phyloP scores from a whole-genome alignment of 2,329 filamentous ascomycete species.

The Pleomassaria siparia region DNA sequence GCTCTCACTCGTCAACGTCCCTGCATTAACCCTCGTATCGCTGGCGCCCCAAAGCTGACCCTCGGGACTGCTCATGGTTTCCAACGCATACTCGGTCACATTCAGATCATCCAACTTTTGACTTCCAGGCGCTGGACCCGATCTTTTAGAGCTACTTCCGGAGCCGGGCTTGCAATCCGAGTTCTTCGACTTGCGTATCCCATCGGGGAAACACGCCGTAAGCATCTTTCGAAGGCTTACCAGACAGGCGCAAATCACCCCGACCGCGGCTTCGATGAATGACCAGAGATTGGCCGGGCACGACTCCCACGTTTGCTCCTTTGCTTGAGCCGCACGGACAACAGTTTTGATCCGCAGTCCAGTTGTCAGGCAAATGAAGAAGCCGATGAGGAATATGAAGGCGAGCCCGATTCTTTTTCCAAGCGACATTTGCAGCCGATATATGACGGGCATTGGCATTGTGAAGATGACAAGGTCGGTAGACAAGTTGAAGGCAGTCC shows the following conservation, averaged over 20 bases:
- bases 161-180: background rate
- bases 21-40: background rate
- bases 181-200: constrained; percentile 2
- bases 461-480: constrained; percentile 9
- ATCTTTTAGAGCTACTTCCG: constrained; percentile 1
- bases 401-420: constrained; percentile 6
- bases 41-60: constrained; percentile 7
- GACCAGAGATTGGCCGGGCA: constrained; percentile 15
- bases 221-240: constrained; percentile 13
- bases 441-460: constrained; percentile 9
- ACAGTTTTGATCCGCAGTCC: constrained; percentile 15
- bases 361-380: constrained; percentile 12
- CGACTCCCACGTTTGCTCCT: constrained; percentile 15
- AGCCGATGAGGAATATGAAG: constrained; percentile 11
- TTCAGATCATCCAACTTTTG: constrained; percentile 3
- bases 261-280: constrained; percentile 14
- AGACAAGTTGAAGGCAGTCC: constrained; percentile 11
- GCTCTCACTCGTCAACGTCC: constrained; percentile 5
- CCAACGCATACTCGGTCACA: constrained; percentile 4
- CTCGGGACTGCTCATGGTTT: constrained; percentile 4
- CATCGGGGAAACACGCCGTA: constrained; percentile 6
- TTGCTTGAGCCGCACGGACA: constrained; percentile 7
- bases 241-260: constrained; percentile 14
- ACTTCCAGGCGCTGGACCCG: constrained; percentile 1
- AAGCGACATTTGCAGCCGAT: constrained; percentile 7